These are phyloP conservation scores for Diplotaxis tenuifolia DNA, from an alignment of 345 rosid genomes.

Conservation along the genomic window DNA sequence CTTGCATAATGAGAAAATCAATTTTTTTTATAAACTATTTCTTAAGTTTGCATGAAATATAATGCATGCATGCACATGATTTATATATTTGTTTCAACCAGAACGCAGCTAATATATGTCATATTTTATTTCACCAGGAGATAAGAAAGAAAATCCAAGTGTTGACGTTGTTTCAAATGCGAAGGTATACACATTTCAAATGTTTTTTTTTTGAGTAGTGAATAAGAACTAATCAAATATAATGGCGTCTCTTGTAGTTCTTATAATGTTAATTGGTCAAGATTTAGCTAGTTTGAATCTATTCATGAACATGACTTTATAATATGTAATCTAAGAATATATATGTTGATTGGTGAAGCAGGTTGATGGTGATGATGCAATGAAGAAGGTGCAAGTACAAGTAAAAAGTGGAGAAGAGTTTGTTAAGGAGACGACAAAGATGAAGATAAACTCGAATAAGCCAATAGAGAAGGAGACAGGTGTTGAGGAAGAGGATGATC, in stretches of 20 bases:
- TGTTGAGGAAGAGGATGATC: conserved; percentile 41
- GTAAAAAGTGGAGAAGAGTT: conserved; percentile 11
- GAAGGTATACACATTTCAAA: conserved; percentile 19
- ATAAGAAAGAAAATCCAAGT: conserved; percentile 16
- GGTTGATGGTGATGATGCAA: background rate
- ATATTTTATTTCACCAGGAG: conserved; percentile 14
- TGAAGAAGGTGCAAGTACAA: conserved; percentile 14
- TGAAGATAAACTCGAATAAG: background rate
- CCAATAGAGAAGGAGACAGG: conserved; percentile 12
- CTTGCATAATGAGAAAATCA: conserved; percentile 5
- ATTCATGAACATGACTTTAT: background rate
- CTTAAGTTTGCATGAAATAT: background rate
- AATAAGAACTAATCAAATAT: background rate
- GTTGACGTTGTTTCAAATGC: conserved; percentile 18
- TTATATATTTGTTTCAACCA: background rate
- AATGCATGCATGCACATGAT: conserved; percentile 6
- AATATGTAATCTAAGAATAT: background rate
- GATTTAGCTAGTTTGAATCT: background rate
- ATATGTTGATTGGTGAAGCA: conserved; percentile 13
- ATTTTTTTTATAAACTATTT: background rate
- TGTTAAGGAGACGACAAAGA: conserved; percentile 13
- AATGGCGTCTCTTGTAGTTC: background rate
- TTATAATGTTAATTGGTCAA: background rate
- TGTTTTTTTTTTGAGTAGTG: background rate
- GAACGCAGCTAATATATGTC: background rate